Evolutionary conservation across 1,284 basidiomycete genomes (phyloP).

Genomic region (Sporisorium iseilematis-ciliati): DNA sequence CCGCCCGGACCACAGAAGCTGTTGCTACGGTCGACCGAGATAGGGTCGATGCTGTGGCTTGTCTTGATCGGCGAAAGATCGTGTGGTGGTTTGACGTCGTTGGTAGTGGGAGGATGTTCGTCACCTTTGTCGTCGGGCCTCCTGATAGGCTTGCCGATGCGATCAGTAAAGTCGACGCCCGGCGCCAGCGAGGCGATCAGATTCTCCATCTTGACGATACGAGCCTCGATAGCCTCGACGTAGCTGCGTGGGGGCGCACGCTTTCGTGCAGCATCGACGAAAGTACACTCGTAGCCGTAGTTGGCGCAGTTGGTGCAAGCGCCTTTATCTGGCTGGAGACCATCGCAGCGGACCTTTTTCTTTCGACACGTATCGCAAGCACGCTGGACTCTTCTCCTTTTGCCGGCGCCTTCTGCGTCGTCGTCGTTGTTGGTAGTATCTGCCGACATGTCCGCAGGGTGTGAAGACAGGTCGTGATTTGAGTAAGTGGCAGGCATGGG

Average conservation of each 20-base stretch:
- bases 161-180: slow-evolving; percentile 61
- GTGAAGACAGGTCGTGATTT: slow-evolving; percentile 17
- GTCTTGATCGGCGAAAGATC: not conserved
- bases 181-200: slow-evolving; percentile 54
- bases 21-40: slow-evolving; percentile 19
- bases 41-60: not conserved
- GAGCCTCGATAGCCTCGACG: slow-evolving; percentile 61
- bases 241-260: slow-evolving; percentile 53
- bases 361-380: slow-evolving; percentile 64
- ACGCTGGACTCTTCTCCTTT: slow-evolving; percentile 57
- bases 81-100: not conserved
- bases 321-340: slow-evolving; percentile 55
- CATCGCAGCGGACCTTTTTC: slow-evolving; percentile 65
- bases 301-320: slow-evolving; percentile 61
- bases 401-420: slow-evolving; percentile 54
- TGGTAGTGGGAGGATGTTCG: slow-evolving; percentile 1
- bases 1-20: slow-evolving; percentile 13
- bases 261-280: slow-evolving; percentile 56
- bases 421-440: slow-evolving; percentile 41
- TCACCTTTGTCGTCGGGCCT: slow-evolving; percentile 58
- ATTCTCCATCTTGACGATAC: slow-evolving; percentile 61
- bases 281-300: slow-evolving; percentile 63
- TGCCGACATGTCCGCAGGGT: slow-evolving; percentile 23
- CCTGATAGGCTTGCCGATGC: slow-evolving; percentile 56
- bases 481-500: slow-evolving; percentile 11